A percentile compares a stretch with the other conserved stretches of the same genome.
phyloP scores from a whole-genome alignment of 1,284 basidiomycete genomes.

The Kwoniella shivajii region DNA sequence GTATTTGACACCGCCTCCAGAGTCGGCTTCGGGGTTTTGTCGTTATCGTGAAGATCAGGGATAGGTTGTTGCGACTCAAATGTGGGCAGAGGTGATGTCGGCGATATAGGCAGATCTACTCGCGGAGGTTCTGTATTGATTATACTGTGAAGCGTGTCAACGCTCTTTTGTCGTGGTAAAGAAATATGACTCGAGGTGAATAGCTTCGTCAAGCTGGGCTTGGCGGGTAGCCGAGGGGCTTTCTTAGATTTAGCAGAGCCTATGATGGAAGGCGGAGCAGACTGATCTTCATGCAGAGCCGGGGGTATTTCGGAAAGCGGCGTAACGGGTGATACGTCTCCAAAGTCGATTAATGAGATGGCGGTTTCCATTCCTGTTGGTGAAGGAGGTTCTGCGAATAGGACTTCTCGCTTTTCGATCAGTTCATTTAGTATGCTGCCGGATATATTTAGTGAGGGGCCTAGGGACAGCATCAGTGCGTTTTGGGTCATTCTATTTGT shows the following conservation, averaged over 20 bases:
- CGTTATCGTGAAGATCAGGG: not conserved
- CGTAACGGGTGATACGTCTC: constrained; percentile 23
- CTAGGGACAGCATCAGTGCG: constrained; percentile 48
- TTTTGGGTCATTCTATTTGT: constrained; percentile 51
- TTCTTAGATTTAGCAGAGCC: not conserved
- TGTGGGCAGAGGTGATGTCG: constrained; percentile 26
- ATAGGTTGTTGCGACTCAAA: constrained; percentile 11
- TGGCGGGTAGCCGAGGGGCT: constrained; percentile 10
- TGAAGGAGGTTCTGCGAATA: constrained; percentile 41
- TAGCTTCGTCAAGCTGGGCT: constrained; percentile 21
- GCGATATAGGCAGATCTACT: constrained; percentile 28
- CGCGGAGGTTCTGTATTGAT: constrained; percentile 32
- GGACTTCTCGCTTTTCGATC: constrained; percentile 29
- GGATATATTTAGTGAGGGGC: constrained; percentile 46
- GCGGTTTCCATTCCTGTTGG: constrained; percentile 22
- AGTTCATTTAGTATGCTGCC: constrained; percentile 41
- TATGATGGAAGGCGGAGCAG: not conserved
- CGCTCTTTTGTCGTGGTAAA: constrained; percentile 22
- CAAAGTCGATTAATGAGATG: constrained; percentile 42
- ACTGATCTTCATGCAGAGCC: not conserved
- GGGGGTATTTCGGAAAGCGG: constrained; percentile 3
- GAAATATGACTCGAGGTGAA: constrained; percentile 14
- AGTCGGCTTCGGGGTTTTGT: not conserved
- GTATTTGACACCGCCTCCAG: too few relatives aligned
- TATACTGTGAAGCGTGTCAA: constrained; percentile 24